phyloP scores from a whole-genome alignment of 768 basidiomycete species.

The Suillus luteus region DNA sequence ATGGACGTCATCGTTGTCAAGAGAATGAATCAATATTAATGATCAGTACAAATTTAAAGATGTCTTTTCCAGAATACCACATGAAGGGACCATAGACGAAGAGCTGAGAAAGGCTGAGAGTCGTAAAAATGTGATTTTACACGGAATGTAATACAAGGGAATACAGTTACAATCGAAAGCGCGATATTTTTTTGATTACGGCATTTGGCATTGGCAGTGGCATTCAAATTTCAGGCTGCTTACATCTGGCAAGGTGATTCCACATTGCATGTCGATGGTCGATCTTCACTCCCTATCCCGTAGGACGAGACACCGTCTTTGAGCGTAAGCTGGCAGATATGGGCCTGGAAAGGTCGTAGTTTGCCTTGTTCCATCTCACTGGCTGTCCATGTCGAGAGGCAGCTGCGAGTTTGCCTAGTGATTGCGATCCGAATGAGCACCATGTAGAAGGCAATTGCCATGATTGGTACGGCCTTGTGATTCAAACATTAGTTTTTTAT shows the following conservation, averaged over 20 bases:
- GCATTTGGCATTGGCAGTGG: neutral
- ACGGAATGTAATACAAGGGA: neutral
- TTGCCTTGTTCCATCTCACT: neutral
- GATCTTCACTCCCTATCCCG: neutral
- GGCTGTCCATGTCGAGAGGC: neutral
- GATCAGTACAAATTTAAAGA: neutral
- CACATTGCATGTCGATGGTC: neutral
- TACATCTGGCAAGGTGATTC: neutral
- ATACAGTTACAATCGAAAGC: neutral
- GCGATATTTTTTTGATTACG: neutral
- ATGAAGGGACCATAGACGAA: neutral
- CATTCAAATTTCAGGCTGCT: neutral
- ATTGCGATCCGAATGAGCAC: slow-evolving; percentile 9
- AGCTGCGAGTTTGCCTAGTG: neutral
- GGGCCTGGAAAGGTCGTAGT: neutral
- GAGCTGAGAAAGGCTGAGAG: neutral
- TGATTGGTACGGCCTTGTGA: slow-evolving; percentile 6
- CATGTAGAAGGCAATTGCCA: slow-evolving; percentile 14
- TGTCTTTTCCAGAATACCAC: neutral
- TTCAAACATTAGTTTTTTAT: neutral
- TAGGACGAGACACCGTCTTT: neutral
- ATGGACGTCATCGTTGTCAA: no score
- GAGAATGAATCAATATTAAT: neutral
- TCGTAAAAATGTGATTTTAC: neutral
- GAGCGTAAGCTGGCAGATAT: neutral